Evolutionary conservation across 805 yeast species (phyloP).

Genomic region (Saccharomycopsis babjevae): DNA sequence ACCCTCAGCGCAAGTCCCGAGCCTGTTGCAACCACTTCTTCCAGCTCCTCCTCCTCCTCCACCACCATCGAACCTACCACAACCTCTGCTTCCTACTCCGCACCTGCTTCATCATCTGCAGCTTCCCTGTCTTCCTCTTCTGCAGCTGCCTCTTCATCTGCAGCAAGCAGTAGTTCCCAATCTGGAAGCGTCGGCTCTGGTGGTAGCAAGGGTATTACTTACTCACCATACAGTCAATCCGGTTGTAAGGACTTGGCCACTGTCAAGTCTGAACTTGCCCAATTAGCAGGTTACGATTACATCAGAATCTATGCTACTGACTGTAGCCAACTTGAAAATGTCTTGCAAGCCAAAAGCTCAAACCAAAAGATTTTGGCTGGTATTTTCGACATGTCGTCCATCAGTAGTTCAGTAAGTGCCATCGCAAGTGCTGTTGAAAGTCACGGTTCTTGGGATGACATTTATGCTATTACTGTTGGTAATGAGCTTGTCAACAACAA

Average conservation of each 20-base stretch:
- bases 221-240: slow-evolving; percentile 64
- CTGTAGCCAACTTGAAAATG: slow-evolving; percentile 58
- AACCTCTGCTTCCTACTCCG: slow-evolving; percentile 49
- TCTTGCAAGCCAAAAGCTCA: slow-evolving; percentile 40
- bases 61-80: slow-evolving; percentile 56
- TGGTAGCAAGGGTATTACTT: slow-evolving; percentile 46
- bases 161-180: slow-evolving; percentile 32
- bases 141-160: slow-evolving; percentile 40
- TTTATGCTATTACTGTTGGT: slow-evolving; percentile 52
- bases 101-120: slow-evolving; percentile 28
- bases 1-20: neutral
- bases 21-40: neutral
- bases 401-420: slow-evolving; percentile 36
- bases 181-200: slow-evolving; percentile 3
- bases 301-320: slow-evolving; percentile 74
- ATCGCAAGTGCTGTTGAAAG: slow-evolving; percentile 25
- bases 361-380: slow-evolving; percentile 62
- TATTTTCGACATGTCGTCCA: slow-evolving; percentile 35
- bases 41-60: slow-evolving; percentile 35
- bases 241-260: slow-evolving; percentile 50
- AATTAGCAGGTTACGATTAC: slow-evolving; percentile 41
- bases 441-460: slow-evolving; percentile 40
- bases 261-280: slow-evolving; percentile 45
- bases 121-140: slow-evolving; percentile 17
- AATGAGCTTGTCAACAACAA: slow-evolving; percentile 51